Percentiles rank a stretch among this genome's conserved stretches.
phyloP scores from a whole-genome alignment of 2,329 filamentous ascomycete species.

The Gyromitra esculenta region DNA sequence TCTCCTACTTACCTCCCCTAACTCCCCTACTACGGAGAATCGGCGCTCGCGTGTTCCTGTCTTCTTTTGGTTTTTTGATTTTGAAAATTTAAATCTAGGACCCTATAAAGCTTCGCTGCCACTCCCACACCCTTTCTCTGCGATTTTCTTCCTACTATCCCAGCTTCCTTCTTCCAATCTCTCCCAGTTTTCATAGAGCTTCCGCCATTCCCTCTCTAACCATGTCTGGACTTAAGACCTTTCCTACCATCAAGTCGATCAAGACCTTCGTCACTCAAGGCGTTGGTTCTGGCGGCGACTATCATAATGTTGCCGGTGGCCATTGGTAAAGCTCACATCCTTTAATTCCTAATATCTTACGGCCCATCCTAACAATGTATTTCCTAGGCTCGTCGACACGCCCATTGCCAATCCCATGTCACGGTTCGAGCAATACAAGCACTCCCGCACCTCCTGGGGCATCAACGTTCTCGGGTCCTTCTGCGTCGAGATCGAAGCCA shows the following conservation, averaged over 20 bases:
- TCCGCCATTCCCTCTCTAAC: slow-evolving; percentile 1
- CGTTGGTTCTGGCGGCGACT: slow-evolving; percentile 75
- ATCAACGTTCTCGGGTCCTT: slow-evolving; percentile 96
- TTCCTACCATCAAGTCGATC: slow-evolving; percentile 79
- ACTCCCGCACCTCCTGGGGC: slow-evolving; percentile 89
- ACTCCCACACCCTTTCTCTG: slow-evolving; percentile 13
- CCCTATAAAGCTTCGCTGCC: slow-evolving; percentile 29
- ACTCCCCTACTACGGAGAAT: neutral
- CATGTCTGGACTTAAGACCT: slow-evolving; percentile 64
- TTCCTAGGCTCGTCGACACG: slow-evolving; percentile 83
- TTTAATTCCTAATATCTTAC: slow-evolving; percentile 4
- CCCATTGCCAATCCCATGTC: slow-evolving; percentile 94
- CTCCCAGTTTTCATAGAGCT: slow-evolving; percentile 54
- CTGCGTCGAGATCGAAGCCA: slow-evolving; percentile 86
- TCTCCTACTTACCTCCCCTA: neutral
- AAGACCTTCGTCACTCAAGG: slow-evolving; percentile 77
- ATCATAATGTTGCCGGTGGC: slow-evolving; percentile 86
- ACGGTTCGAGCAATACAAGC: slow-evolving; percentile 85
- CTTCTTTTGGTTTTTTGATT: slow-evolving; percentile 1
- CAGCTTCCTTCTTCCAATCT: slow-evolving; percentile 60
- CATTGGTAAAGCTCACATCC: slow-evolving; percentile 67
- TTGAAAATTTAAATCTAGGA: neutral
- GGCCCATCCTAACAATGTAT: slow-evolving; percentile 62
- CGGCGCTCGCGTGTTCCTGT: neutral
- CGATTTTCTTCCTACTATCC: slow-evolving; percentile 45